Evolutionary conservation across 768 basidiomycete genomes (phyloP), one percentile per base, ranked within the genome.

Genomic region (Clathrus columnatus): DNA sequence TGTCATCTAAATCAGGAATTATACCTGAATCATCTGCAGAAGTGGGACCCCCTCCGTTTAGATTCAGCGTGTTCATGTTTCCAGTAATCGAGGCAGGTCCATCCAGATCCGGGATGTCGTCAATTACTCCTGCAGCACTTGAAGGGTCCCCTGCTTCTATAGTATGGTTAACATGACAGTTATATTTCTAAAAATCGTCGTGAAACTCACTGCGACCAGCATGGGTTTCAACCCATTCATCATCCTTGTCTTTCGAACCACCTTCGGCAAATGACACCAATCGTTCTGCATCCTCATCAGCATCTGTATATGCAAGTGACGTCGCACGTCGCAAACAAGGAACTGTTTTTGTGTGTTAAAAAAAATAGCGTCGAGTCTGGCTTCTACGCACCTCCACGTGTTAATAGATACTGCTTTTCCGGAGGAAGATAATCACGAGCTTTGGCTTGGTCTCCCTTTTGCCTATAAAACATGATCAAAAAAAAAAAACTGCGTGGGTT

Each of bases 201-300:
- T 30, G 29, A 27, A 48, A 51, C 63, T 47, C 57, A 73, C 67
- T 61, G 58, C 89, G 81, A 3, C 88, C 87, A 0, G 93, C 86
- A 66, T 99, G 96, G 10, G 96, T 99, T 69, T 97, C 92, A 18
- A 99, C 96, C 96, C 96, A 99, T 62, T 98, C 95, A 57, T 96
- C 93, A 6, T 73, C 75, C 7, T 68, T 70, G 16, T 76, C 84
- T 24, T 78, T 81, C 27, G 68, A 71, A 5, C 74, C 77, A 0
- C 79, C 88, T 50, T 74, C 74, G 43, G 69, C 68, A 61, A 98
- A 92, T 30, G 81, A 83, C 46, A 99, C 78, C 21, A 98, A 73
- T 42, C 91, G 88, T 69, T 99, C 95, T 0, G 88, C 91, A 64
- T 98, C 96, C 70, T 96, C 95, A 67, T 97, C 94, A 10, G 85